Percentiles rank a stretch among this genome's conserved stretches.
Evolutionary conservation across 2,329 filamentous ascomycete genomes (phyloP).

Genomic region (Fusarium subtropicale): DNA sequence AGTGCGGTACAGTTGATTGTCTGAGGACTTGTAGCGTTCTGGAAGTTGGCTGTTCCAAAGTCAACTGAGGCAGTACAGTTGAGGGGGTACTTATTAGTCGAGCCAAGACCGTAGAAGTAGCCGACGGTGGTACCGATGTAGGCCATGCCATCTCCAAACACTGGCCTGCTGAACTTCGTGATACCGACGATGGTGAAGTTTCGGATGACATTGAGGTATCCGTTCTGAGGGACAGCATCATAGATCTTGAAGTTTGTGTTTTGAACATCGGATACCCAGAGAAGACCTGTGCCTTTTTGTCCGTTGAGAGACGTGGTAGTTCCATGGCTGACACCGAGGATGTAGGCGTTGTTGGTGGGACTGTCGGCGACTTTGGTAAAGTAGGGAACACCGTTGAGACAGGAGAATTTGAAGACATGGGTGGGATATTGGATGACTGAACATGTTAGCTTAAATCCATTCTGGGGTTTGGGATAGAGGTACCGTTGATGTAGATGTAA

Average conservation of each 20-base stretch:
- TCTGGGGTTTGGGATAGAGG: rapidly evolving
- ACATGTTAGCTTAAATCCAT: conserved; percentile 13
- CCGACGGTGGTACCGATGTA: conserved; percentile 66
- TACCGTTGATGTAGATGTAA: conserved; percentile 60
- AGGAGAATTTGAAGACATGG: conserved; percentile 69
- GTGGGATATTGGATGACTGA: conserved; percentile 64
- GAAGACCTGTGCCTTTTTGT: conserved; percentile 64
- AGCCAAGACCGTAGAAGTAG: conserved; percentile 66
- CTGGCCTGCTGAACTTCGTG: conserved; percentile 68
- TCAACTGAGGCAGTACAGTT: conserved; percentile 63
- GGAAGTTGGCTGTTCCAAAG: conserved; percentile 60
- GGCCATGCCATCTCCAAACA: conserved; percentile 67
- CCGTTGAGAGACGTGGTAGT: conserved; percentile 67
- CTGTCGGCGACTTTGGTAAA: conserved; percentile 66
- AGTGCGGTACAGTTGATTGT: conserved; percentile 62
- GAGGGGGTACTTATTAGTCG: conserved; percentile 64
- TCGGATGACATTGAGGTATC: conserved; percentile 60
- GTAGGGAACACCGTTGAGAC: conserved; percentile 61
- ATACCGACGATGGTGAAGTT: conserved; percentile 63
- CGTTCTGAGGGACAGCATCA: conserved; percentile 62
- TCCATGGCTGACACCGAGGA: conserved; percentile 67
- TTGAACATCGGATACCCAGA: conserved; percentile 68
- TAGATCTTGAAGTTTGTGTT: conserved; percentile 64
- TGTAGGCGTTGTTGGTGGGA: conserved; percentile 61
- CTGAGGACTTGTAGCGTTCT: conserved; percentile 45